phyloP scores from a whole-genome alignment of 2,329 filamentous ascomycete species.

The Rutstroemia sp. region DNA sequence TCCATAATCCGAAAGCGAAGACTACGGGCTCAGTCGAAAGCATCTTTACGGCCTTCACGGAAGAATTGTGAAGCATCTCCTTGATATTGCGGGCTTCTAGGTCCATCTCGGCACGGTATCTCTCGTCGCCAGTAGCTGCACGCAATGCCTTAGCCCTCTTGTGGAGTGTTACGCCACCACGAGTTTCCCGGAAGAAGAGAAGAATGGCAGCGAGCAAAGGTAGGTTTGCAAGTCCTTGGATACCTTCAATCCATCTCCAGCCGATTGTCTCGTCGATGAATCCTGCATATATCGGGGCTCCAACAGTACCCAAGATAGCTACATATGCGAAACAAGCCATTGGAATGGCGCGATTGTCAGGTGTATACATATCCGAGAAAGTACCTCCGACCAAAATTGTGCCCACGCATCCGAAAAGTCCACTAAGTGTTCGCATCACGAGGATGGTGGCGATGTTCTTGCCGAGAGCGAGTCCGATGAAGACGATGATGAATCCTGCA shows the following conservation, averaged over 20 bases:
- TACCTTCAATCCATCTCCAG: conserved; percentile 86
- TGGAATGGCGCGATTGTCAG: conserved; percentile 70
- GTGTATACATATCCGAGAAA: conserved; percentile 75
- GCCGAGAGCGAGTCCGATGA: conserved; percentile 63
- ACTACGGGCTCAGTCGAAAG: conserved; percentile 70
- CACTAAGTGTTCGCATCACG: conserved; percentile 54
- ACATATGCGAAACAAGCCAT: conserved; percentile 80
- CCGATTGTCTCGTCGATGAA: conserved; percentile 50
- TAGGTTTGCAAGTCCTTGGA: conserved; percentile 65
- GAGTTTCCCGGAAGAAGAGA: conserved; percentile 72
- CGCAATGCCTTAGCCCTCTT: conserved; percentile 62
- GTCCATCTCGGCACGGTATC: conserved; percentile 44
- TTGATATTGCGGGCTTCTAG: conserved; percentile 45
- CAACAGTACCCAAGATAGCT: conserved; percentile 64
- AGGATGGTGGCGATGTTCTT: conserved; percentile 65
- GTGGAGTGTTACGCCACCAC: conserved; percentile 71
- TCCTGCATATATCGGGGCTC: conserved; percentile 58
- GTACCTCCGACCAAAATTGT: conserved; percentile 80
- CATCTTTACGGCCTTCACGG: conserved; percentile 65
- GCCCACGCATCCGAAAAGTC: conserved; percentile 62
- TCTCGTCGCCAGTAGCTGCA: conserved; percentile 52
- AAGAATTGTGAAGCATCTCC: conserved; percentile 64
- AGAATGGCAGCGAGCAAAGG: conserved; percentile 56
- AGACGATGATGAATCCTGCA: conserved; percentile 30
- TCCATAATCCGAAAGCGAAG: conserved; percentile 83